Conservation (phyloP, 345 rosid species). For the Eucalyptus erythrocorys region DNA sequence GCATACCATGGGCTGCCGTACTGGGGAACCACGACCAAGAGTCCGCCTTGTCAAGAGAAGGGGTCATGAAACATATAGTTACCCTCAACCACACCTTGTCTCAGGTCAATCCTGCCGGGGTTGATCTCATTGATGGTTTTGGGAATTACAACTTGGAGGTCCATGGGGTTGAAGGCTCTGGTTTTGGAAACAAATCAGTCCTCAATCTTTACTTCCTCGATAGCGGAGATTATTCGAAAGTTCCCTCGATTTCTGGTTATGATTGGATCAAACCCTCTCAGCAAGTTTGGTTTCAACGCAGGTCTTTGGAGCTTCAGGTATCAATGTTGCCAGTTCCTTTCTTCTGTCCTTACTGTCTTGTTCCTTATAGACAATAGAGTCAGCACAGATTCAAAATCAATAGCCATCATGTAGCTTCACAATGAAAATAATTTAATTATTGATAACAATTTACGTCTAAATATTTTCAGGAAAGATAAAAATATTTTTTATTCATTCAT, state of each 20-base stretch:
- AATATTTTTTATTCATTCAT: background rate
- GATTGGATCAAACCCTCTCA: conserved; percentile 90
- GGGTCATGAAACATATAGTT: conserved; percentile 64
- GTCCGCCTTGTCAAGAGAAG: conserved; percentile 63
- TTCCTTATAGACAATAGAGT: background rate
- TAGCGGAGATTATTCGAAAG: conserved; percentile 67
- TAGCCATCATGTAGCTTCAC: background rate
- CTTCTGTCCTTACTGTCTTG: background rate
- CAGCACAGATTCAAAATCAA: background rate
- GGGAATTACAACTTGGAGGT: conserved; percentile 85
- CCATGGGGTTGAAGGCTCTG: conserved; percentile 55
- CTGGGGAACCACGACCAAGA: conserved; percentile 91
- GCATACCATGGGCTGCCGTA: conserved; percentile 84
- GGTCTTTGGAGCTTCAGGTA: conserved; percentile 66
- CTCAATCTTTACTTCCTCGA: conserved; percentile 82
- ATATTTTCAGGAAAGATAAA: no score
- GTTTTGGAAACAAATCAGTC: conserved; percentile 58
- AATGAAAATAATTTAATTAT: no score
- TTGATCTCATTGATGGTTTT: conserved; percentile 64
- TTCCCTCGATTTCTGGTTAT: conserved; percentile 53
- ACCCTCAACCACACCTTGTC: conserved; percentile 55
- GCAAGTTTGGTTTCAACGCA: conserved; percentile 71
- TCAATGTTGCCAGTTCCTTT: background rate
- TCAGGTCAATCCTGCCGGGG: conserved; percentile 48
- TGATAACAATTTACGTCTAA: no score